Base-by-base conservation (phyloP, 2,329 filamentous ascomycete species). In the Fusarium nygamai region DNA sequence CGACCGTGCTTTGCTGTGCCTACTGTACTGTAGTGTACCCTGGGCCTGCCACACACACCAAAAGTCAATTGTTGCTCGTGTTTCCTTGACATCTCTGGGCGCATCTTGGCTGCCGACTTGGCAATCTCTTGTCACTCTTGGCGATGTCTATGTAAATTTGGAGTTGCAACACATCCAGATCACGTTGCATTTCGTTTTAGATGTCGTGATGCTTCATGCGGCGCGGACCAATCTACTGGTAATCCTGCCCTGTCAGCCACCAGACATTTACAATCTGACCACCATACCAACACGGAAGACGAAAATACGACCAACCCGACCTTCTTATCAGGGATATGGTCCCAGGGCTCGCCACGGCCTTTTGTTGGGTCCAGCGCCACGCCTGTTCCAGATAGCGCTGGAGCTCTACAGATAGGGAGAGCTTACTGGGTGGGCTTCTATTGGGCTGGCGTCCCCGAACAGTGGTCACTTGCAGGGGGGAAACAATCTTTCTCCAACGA, bases 311-410 rank as follows among this genome's bases (percentile, higher is more conserved):
- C 17, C 34, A 70, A 27, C 24, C 24, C 13, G 39, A 70, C 67
- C 66, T 70, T 70, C 67, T 70, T 70, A 70, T 70, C 67, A 70
- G 31, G 67, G 67, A 65, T 34, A 43, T 31, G 24, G 46, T 12
- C 56, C 56, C 44, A 22, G 14, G 4, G 20, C 39, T 59, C 16
- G 44, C 59, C 58, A 47, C 33, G 67, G 53, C 53, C 67, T 70
- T 70, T 70, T 70, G 67, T 65, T 53, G 29, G 59, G 38, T 22
- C 33, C 46, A 58, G 41, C 67, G 67, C 67, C 67, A 70, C 67
- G 13, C 54, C 29, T 8, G n/a, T 57, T 39, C 50, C 57, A 54
- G 64, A 56, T 69, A 69, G 67, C 57, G 41, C 48, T 67, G 39
- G 48, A 61, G 56, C 41, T n/a, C n/a, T 69, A 33, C 54, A 68